Base-by-base conservation (phyloP, 495 filamentous ascomycete genomes). In the Usnea hakonensis region DNA sequence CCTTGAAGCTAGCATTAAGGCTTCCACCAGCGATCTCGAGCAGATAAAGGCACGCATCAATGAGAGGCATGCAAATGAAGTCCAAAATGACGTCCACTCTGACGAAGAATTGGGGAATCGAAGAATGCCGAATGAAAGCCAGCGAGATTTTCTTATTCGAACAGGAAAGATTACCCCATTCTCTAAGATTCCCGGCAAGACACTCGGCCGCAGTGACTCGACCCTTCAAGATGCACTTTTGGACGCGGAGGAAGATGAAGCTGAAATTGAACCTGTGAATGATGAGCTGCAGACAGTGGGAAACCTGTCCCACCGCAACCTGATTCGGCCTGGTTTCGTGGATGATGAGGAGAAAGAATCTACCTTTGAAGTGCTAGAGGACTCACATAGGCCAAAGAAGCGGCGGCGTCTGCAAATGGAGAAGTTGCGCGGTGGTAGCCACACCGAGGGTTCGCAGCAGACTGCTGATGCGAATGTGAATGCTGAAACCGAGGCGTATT, bases 81-180 rank as follows among this genome's bases (percentile, higher is more conserved):
- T 69, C n/a, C 65, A 83, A 52, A 78, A 78, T 14, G 71, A 74
- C 21, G 68, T 23, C n/a, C 19, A 14, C 26, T 53, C 40, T 41
- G 55, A 26, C 9, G 73, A 77, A 28, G 73, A 72, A 3, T 68
- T 68, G 54, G 79, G 78, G 6, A 81, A 83, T 40, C 78, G 77
- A 63, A 83, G 81, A 57, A 72, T 91, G 62, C 84, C 89, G 19
- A 85, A 87, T 66, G 94, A 97, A 75, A 90, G 81, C 17, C 84
- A 89, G 57, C 83, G 92, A 54, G 91, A 95, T 35, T 97, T 90
- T 71, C 81, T 98, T 55, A 92, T 98, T 38, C 83, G 94, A 8
- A 98, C 93, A 0, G 94, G 94, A 57, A 96, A 97, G 73, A 98
- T 98, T 67, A 98, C 94, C 0, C 94, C 94, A 0, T 97, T 98